Conservation (phyloP, 2,329 filamentous ascomycete species). For the Aspergillus terreus region DNA sequence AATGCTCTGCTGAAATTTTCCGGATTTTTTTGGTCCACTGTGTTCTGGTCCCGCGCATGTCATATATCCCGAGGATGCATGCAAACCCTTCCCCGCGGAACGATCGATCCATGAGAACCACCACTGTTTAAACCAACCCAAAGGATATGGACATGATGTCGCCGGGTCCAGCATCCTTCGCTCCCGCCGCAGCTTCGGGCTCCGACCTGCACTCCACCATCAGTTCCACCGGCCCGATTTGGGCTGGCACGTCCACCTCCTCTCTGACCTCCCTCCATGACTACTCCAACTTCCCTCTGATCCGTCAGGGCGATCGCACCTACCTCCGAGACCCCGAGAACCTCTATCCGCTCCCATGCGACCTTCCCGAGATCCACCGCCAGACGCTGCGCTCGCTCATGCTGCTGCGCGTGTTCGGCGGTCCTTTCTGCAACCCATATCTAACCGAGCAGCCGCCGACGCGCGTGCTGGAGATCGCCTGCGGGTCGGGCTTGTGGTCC, state of each 20-base stretch:
- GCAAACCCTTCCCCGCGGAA: constrained; percentile 6
- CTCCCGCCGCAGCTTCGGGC: constrained; percentile 24
- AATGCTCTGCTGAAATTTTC: too few relatives aligned
- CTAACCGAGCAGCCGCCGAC: constrained; percentile 65
- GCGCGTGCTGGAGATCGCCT: constrained; percentile 80
- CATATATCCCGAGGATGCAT: too few relatives aligned
- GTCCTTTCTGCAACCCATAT: constrained; percentile 69
- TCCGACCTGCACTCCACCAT: constrained; percentile 33
- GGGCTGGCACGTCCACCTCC: constrained; percentile 33
- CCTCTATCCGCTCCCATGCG: constrained; percentile 81
- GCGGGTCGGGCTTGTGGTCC: constrained; percentile 86
- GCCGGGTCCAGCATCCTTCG: constrained; percentile 23
- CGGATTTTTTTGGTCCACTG: constrained; percentile 4
- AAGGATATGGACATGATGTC: constrained; percentile 29
- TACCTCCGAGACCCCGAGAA: constrained; percentile 72
- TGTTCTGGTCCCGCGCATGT: constrained; percentile 4
- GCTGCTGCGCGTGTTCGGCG: constrained; percentile 75
- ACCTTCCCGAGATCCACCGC: constrained; percentile 80
- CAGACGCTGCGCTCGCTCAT: constrained; percentile 82
- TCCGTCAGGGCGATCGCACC: constrained; percentile 72
- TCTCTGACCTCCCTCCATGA: constrained; percentile 35
- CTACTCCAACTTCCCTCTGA: constrained; percentile 54
- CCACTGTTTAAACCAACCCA: not conserved
- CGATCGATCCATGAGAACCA: constrained; percentile 14
- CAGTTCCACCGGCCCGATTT: constrained; percentile 25